Conservation (phyloP, 371 early-diverging fungal species). For the Mucor saturninus region DNA sequence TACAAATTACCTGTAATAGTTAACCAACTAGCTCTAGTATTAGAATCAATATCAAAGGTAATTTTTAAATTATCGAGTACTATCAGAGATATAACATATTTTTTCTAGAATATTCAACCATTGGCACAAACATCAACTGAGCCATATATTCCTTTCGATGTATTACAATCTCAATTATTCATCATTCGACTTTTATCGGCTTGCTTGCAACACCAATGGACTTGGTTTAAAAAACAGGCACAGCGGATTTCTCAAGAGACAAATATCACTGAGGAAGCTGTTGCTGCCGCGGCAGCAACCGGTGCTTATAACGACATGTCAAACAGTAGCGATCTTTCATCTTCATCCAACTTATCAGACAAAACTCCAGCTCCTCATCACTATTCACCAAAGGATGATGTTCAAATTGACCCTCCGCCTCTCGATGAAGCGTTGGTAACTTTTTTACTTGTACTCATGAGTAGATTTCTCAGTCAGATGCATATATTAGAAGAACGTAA, state of each 20-base stretch:
- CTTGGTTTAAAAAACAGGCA: constrained; percentile 56
- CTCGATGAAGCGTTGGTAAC: constrained; percentile 74
- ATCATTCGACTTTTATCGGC: constrained; percentile 70
- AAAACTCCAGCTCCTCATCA: neutral
- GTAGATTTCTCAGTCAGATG: constrained; percentile 62
- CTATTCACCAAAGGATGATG: constrained; percentile 4
- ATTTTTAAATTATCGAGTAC: neutral
- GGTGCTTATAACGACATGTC: constrained; percentile 8
- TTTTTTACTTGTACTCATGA: constrained; percentile 64
- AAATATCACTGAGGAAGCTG: constrained; percentile 20
- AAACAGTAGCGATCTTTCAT: neutral
- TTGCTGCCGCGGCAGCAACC: constrained; percentile 30
- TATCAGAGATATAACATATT: neutral
- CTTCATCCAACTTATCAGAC: constrained; percentile 3
- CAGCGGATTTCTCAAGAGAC: constrained; percentile 23
- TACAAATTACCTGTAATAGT: constrained; percentile 57
- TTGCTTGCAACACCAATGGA: constrained; percentile 78
- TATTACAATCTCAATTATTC: constrained; percentile 76
- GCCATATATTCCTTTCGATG: constrained; percentile 58
- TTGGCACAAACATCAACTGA: constrained; percentile 48
- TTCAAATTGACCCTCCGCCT: constrained; percentile 69
- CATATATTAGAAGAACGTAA: constrained; percentile 52
- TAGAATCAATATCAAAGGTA: constrained; percentile 69
- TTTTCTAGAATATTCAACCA: constrained; percentile 28
- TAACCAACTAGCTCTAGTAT: constrained; percentile 54